These are phyloP conservation scores for Cladosporium austrohemisphaericum DNA, from an alignment of 2,329 filamentous ascomycete genomes.

Conservation along the genomic window DNA sequence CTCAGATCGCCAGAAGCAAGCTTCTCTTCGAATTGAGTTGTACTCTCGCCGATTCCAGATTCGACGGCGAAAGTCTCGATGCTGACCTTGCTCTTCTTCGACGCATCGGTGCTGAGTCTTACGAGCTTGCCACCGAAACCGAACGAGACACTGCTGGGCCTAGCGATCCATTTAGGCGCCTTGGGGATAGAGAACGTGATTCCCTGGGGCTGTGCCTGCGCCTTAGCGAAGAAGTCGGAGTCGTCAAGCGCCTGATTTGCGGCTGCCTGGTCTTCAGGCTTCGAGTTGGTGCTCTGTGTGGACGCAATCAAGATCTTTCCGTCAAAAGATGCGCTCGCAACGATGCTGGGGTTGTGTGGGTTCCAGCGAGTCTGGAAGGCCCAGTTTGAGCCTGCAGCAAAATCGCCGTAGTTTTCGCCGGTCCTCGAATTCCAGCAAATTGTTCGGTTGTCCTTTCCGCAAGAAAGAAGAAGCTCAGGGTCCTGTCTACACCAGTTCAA, in stretches of 20 bases:
- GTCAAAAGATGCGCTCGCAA: constrained; percentile 94
- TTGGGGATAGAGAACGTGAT: constrained; percentile 82
- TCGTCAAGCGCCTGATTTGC: constrained; percentile 69
- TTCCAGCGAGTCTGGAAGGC: constrained; percentile 95
- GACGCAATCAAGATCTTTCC: constrained; percentile 94
- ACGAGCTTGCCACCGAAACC: constrained; percentile 94
- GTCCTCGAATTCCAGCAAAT: constrained; percentile 95
- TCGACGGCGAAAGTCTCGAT: constrained; percentile 90
- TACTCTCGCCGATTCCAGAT: constrained; percentile 75
- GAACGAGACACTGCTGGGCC: constrained; percentile 81
- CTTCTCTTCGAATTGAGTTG: constrained; percentile 80
- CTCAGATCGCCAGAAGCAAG: constrained; percentile 73
- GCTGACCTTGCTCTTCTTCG: constrained; percentile 67
- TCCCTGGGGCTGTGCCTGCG: constrained; percentile 84
- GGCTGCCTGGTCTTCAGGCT: constrained; percentile 60
- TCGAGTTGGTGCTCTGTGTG: constrained; percentile 84
- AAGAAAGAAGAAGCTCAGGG: constrained; percentile 81
- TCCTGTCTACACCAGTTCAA: constrained; percentile 95
- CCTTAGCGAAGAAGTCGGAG: constrained; percentile 94
- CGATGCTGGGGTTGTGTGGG: constrained; percentile 84
- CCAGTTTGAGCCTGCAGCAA: constrained; percentile 98
- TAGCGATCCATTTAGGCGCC: constrained; percentile 85
- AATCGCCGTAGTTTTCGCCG: constrained; percentile 81
- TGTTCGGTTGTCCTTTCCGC: constrained; percentile 93
- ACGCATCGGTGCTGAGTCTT: constrained; percentile 65